These are phyloP conservation scores for Lactifluus volemus DNA, from an alignment of 768 basidiomycete species.

Conservation along the genomic window DNA sequence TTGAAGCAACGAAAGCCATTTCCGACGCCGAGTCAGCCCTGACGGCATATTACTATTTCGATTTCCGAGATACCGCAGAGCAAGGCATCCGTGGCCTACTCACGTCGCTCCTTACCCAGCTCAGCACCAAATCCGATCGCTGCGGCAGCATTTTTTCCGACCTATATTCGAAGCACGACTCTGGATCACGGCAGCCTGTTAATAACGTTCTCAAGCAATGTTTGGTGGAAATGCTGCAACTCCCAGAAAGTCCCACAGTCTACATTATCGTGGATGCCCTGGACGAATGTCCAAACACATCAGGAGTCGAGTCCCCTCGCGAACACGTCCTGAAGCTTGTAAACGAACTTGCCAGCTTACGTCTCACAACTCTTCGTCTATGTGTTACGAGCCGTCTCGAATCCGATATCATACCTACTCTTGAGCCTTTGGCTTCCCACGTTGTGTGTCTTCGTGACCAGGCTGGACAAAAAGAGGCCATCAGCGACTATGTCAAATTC, in stretches of 20 bases:
- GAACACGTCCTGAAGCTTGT: not conserved
- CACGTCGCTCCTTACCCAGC: not conserved
- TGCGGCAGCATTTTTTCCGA: not conserved
- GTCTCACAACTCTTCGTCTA: not conserved
- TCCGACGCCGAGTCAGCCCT: not conserved
- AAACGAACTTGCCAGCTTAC: not conserved
- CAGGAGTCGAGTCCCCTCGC: not conserved
- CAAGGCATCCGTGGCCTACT: not conserved
- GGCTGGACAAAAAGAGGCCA: not conserved
- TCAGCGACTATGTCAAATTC: not conserved
- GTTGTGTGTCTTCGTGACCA: not conserved
- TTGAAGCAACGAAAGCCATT: not conserved
- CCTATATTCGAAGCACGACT: not conserved
- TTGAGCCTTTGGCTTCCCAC: not conserved
- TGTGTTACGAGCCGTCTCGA: not conserved
- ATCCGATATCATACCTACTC: not conserved
- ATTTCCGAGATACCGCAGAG: not conserved
- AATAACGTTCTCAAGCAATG: not conserved
- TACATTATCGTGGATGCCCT: not conserved
- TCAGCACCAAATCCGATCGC: not conserved
- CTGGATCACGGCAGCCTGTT: not conserved
- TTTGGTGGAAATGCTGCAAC: not conserved
- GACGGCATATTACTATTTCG: not conserved
- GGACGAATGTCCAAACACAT: not conserved
- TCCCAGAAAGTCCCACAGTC: not conserved